Evolutionary conservation across 148 eudicot genomes (phyloP), one percentile per base, ranked within the genome.

Genomic region (Tetragonia tetragonoides): DNA sequence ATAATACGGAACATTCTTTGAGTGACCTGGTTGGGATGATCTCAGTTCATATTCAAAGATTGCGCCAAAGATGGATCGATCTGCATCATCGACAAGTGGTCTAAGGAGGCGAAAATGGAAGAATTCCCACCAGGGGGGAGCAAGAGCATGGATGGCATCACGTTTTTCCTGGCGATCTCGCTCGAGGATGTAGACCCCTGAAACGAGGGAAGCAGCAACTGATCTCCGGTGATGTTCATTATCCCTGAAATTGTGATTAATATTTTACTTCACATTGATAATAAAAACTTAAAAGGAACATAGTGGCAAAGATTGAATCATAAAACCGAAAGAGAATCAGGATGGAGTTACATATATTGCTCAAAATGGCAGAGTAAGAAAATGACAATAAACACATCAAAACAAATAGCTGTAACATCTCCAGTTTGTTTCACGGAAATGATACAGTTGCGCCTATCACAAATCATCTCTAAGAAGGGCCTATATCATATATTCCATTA

Each of bases 111-210:
- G 81, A 69, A 92, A 94, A 80, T 88, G 74, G 75, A 90, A 95
- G 72, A 84, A 79, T 37, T 91, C 93, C 99, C 97, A 95, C 99
- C 99, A 95, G 2, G 80, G 83, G 23, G 94, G 90, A 81, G 99
- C 93, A 23, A 91, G 90, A 69, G 97, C 93, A 38, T 87, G 73
- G 4, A 81, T 61, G 21, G 86, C 89, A 70, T 82, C 77, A 39
- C 92, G 87, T 12, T 82, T 86, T 74, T 89, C 95, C 64, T 94
- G 97, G 61, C 95, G 97, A 83, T 92, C 98, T 12, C 94, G 87
- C 78, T 95, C 99, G 9, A 88, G 78, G 47, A 87, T 85, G 81
- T 95, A 93, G n/a, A 88, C 97, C 23, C 92, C 97, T 76, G 88
- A 86, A 63, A 95, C 97, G 56, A 95, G 85, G 77, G 97, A 86